Evolutionary conservation across 169 alveolate genomes (phyloP).

Genomic region (Toxoplasma gondii): DNA sequence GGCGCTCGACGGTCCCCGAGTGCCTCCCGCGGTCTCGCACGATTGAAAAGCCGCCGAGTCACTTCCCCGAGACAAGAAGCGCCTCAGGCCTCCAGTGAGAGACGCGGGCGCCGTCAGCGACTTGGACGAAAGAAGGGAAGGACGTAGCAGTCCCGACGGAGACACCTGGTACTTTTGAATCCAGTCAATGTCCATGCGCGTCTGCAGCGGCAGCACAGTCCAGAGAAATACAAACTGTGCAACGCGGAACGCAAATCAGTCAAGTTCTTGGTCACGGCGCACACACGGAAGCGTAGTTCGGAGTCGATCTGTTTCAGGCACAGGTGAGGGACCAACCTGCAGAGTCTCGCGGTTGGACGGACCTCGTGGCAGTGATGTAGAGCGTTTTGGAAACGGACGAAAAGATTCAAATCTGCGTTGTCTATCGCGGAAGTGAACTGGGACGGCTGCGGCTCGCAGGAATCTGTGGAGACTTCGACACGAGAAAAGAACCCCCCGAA

Average conservation of each 20-base stretch:
- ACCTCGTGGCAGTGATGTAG: not conserved
- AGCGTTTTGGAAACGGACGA: not conserved
- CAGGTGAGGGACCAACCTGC: not conserved
- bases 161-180: not conserved
- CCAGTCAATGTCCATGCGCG: not conserved
- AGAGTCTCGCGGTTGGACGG: not conserved
- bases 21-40: not conserved
- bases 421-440: too few species aligned
- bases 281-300: not conserved
- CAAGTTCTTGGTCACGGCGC: not conserved
- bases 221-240: not conserved
- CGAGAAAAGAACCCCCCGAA: too few species aligned
- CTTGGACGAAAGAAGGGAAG: not conserved
- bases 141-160: not conserved
- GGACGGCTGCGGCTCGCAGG: too few species aligned
- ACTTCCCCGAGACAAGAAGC: not conserved
- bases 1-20: too few species aligned
- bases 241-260: not conserved
- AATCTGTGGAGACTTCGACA: too few species aligned
- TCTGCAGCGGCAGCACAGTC: not conserved
- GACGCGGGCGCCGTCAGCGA: not conserved
- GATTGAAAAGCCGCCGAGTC: not conserved
- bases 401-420: too few species aligned
- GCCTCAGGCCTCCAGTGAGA: not conserved
- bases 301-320: not conserved